phyloP scores from a whole-genome alignment of 768 basidiomycete genomes.

The Pleurotus citrinopileatus region DNA sequence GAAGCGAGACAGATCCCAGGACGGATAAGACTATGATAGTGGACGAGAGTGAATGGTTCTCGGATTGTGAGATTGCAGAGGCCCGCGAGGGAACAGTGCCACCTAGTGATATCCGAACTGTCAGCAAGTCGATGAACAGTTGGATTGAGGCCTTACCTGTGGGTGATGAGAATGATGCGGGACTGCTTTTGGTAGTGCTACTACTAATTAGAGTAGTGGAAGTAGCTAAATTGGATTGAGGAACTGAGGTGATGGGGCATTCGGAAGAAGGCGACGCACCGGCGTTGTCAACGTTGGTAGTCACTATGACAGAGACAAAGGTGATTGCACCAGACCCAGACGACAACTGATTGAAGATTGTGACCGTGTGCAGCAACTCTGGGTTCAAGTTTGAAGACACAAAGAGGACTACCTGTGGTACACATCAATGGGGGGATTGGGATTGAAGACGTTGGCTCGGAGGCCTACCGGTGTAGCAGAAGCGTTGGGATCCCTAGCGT shows the following conservation, averaged over 20 bases:
- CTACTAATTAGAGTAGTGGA: background rate
- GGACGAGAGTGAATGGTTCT: conserved; percentile 3
- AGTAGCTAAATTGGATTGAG: background rate
- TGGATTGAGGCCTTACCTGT: background rate
- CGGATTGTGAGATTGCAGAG: background rate
- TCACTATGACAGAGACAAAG: conserved; percentile 3
- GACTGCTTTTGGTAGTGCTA: background rate
- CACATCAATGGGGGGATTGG: too few species aligned
- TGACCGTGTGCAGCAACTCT: background rate
- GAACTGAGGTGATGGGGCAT: background rate
- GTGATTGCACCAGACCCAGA: conserved; percentile 1
- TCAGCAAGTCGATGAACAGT: background rate
- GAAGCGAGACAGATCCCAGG: conserved; percentile 9
- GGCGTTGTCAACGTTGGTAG: background rate
- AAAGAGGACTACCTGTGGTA: background rate
- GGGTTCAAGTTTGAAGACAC: background rate
- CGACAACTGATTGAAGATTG: background rate
- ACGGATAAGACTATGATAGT: conserved; percentile 8
- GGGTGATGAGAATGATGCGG: background rate
- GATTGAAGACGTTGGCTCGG: too few species aligned
- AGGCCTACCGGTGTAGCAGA: too few species aligned
- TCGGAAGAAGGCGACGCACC: background rate
- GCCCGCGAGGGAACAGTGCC: too few species aligned
- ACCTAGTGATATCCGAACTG: background rate
- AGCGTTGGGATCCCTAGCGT: too few species aligned